Evolutionary conservation across 2,329 filamentous ascomycete species (phyloP).

Genomic region (Ceratocystis alfenasii): DNA sequence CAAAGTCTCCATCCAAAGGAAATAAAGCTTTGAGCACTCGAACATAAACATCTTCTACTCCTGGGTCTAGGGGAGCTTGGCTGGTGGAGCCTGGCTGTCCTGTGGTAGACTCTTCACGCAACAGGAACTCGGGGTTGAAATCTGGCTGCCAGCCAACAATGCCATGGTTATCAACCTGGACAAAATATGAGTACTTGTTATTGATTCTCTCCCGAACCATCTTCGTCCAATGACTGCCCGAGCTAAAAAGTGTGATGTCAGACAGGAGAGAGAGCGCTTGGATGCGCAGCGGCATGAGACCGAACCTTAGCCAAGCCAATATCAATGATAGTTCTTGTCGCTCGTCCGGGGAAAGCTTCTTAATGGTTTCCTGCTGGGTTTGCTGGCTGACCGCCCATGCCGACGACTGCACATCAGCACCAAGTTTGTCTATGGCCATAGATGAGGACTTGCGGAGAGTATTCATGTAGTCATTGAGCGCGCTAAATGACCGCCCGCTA

Average conservation of each 20-base stretch:
- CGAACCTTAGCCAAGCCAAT: constrained; percentile 5
- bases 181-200: constrained; percentile 7
- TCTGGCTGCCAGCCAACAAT: constrained; percentile 7
- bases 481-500: constrained; percentile 7
- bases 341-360: constrained; percentile 3
- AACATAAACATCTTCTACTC: background rate
- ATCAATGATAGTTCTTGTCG: constrained; percentile 11
- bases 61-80: background rate
- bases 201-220: constrained; percentile 8
- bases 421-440: background rate
- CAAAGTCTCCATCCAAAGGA: background rate
- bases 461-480: background rate
- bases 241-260: background rate
- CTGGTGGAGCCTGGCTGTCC: background rate
- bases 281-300: constrained; percentile 12
- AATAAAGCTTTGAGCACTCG: background rate
- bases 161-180: background rate
- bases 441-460: background rate
- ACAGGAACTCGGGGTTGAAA: background rate
- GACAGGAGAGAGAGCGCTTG: constrained; percentile 10
- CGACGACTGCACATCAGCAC: background rate
- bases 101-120: background rate
- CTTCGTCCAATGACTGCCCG: background rate
- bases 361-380: background rate
- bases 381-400: background rate